Conservation (phyloP, 2,329 filamentous ascomycete species). For the Aspergillus hortae region DNA sequence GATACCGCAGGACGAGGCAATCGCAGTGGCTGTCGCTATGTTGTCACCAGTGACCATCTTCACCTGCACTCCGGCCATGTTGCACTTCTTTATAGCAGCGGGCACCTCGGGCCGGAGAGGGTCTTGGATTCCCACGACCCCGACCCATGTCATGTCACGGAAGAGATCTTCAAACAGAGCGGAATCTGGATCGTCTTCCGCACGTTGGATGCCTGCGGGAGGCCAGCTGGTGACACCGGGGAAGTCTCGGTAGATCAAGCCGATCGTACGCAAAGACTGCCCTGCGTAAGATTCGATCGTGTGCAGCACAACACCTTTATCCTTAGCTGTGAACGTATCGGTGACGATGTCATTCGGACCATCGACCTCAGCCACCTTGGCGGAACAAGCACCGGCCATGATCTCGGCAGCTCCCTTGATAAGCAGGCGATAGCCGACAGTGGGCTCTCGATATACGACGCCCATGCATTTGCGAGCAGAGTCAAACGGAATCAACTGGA, state of each 20-base stretch:
- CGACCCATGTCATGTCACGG: slow-evolving; percentile 68
- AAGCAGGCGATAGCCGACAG: slow-evolving; percentile 41
- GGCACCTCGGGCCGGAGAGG: slow-evolving; percentile 66
- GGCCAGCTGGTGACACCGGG: slow-evolving; percentile 67
- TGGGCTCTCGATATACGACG: slow-evolving; percentile 40
- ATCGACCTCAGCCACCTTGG: slow-evolving; percentile 31
- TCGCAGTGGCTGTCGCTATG: slow-evolving; percentile 67
- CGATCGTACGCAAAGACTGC: slow-evolving; percentile 70
- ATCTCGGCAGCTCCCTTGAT: slow-evolving; percentile 50
- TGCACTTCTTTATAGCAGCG: slow-evolving; percentile 64
- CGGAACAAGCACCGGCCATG: slow-evolving; percentile 37
- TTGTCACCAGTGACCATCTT: slow-evolving; percentile 74
- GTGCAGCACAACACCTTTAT: slow-evolving; percentile 25
- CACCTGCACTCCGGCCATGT: slow-evolving; percentile 65
- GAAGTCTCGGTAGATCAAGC: slow-evolving; percentile 70
- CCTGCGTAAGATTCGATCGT: slow-evolving; percentile 42
- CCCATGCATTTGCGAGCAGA: slow-evolving; percentile 68
- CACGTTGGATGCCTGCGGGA: slow-evolving; percentile 51
- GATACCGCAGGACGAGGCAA: slow-evolving; percentile 71
- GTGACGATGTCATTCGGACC: slow-evolving; percentile 19
- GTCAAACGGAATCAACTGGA: slow-evolving; percentile 72
- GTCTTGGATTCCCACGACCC: slow-evolving; percentile 71
- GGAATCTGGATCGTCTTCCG: slow-evolving; percentile 60
- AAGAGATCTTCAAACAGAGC: slow-evolving; percentile 67
- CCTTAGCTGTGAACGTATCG: slow-evolving; percentile 23